These are phyloP conservation scores for Pisolithus orientalis DNA, from an alignment of 768 basidiomycete genomes.

Conservation along the genomic window DNA sequence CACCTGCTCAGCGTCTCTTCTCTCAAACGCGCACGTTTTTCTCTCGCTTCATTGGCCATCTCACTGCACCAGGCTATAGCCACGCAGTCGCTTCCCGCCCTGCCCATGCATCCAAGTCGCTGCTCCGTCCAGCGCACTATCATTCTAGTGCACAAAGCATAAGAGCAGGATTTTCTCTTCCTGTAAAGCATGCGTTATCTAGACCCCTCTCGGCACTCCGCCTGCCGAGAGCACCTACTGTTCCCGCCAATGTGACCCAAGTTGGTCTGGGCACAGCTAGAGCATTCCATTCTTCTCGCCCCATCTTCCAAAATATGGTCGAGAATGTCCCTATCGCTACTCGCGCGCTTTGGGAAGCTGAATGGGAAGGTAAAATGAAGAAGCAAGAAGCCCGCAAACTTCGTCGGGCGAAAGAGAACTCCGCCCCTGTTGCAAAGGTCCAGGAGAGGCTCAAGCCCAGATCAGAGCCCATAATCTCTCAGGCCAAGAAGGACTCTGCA, in stretches of 20 bases:
- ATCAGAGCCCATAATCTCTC: slow-evolving; percentile 2
- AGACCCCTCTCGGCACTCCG: slow-evolving; percentile 39
- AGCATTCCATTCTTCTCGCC: slow-evolving; percentile 67
- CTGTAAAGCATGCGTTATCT: slow-evolving; percentile 47
- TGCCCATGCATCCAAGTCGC: slow-evolving; percentile 4
- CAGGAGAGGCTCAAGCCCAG: slow-evolving; percentile 26
- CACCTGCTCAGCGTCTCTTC: slow-evolving; percentile 40
- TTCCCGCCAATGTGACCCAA: slow-evolving; percentile 49
- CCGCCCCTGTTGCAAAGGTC: slow-evolving; percentile 12
- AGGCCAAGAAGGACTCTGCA: slow-evolving; percentile 3
- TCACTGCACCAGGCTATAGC: slow-evolving; percentile 49
- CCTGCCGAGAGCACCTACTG: slow-evolving; percentile 49
- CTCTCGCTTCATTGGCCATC: slow-evolving; percentile 47
- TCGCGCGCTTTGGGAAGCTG: slow-evolving; percentile 69
- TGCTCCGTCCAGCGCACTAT: slow-evolving; percentile 9
- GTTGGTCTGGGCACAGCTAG: slow-evolving; percentile 73
- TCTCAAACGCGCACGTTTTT: slow-evolving; percentile 50
- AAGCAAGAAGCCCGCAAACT: slow-evolving; percentile 33
- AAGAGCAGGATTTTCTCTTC: slow-evolving; percentile 50
- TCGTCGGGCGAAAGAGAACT: slow-evolving; percentile 16
- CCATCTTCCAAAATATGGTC: slow-evolving; percentile 73
- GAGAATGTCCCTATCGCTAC: slow-evolving; percentile 76
- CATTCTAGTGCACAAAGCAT: slow-evolving; percentile 32
- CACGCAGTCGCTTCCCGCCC: slow-evolving; percentile 22
- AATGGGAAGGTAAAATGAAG: slow-evolving; percentile 54